Conservation (phyloP, 768 basidiomycete genomes). For the Paxillus involutus region DNA sequence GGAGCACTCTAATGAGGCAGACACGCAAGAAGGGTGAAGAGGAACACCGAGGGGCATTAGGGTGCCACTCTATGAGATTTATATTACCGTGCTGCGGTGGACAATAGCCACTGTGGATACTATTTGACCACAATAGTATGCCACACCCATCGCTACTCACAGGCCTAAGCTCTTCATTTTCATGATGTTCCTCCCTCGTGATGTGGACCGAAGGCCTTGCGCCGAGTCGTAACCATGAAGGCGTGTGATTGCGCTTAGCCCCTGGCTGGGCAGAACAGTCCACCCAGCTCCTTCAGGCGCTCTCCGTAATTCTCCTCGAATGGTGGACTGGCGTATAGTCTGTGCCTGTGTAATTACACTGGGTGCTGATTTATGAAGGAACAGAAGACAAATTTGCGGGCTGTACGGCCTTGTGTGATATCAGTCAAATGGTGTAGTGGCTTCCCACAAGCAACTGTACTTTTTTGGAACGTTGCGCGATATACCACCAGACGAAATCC, state of each 20-base stretch:
- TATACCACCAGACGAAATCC: not conserved
- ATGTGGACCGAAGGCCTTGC: not conserved
- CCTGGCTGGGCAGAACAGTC: not conserved
- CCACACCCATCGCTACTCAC: constrained; percentile 5
- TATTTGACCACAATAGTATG: constrained; percentile 8
- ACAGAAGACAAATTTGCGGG: not conserved
- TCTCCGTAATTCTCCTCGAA: not conserved
- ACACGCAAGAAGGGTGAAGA: not conserved
- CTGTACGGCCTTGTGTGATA: not conserved
- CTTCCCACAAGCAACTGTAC: constrained; percentile 4
- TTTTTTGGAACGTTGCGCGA: not conserved
- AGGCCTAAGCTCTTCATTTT: not conserved
- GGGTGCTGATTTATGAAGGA: not conserved
- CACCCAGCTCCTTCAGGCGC: constrained; percentile 8
- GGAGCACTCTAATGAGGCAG: not conserved
- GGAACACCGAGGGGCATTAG: not conserved
- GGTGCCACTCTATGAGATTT: not conserved
- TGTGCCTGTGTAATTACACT: not conserved
- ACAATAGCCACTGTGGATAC: constrained; percentile 9
- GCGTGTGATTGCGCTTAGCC: not conserved
- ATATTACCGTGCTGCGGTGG: constrained; percentile 14
- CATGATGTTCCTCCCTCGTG: not conserved
- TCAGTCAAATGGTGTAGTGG: not conserved
- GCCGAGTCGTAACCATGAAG: not conserved
- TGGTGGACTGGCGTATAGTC: not conserved